Conservation (phyloP, 2,329 filamentous ascomycete genomes). For the Pyrenophora graminea region DNA sequence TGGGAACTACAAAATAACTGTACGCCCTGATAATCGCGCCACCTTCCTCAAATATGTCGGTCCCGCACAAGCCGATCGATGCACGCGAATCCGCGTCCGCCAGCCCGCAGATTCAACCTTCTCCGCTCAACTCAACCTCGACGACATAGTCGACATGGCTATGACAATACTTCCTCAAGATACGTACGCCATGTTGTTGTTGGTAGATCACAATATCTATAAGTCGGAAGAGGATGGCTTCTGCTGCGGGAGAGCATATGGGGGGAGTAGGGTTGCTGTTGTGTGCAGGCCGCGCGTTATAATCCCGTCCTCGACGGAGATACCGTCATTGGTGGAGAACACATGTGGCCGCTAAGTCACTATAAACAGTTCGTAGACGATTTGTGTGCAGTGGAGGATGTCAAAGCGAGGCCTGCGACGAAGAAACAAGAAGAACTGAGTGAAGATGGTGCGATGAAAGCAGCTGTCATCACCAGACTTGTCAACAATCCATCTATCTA, state of each 20-base stretch:
- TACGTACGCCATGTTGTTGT: constrained; percentile 62
- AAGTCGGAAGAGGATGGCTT: constrained; percentile 70
- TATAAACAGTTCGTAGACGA: constrained; percentile 57
- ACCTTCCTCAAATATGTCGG: constrained; percentile 49
- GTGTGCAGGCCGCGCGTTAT: constrained; percentile 67
- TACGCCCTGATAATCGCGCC: neutral
- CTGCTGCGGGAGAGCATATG: constrained; percentile 68
- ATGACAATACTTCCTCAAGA: constrained; percentile 59
- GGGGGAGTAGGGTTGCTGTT: constrained; percentile 64
- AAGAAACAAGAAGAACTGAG: constrained; percentile 14
- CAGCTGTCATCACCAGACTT: constrained; percentile 3
- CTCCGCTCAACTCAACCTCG: constrained; percentile 60
- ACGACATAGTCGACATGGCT: constrained; percentile 64
- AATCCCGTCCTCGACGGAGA: constrained; percentile 54
- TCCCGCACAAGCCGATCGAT: constrained; percentile 46
- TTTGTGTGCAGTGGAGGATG: constrained; percentile 41
- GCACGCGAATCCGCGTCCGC: constrained; percentile 59
- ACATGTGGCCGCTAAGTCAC: constrained; percentile 69
- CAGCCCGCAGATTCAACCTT: constrained; percentile 55
- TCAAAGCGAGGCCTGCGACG: constrained; percentile 16
- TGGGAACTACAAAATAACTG: constrained; percentile 47
- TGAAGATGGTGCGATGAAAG: constrained; percentile 17
- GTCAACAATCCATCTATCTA: too few relatives aligned
- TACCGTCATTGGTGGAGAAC: constrained; percentile 53
- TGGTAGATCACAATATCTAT: constrained; percentile 67